Evolutionary conservation across 2,329 filamentous ascomycete genomes (phyloP).

Genomic region (Knufia petricola): DNA sequence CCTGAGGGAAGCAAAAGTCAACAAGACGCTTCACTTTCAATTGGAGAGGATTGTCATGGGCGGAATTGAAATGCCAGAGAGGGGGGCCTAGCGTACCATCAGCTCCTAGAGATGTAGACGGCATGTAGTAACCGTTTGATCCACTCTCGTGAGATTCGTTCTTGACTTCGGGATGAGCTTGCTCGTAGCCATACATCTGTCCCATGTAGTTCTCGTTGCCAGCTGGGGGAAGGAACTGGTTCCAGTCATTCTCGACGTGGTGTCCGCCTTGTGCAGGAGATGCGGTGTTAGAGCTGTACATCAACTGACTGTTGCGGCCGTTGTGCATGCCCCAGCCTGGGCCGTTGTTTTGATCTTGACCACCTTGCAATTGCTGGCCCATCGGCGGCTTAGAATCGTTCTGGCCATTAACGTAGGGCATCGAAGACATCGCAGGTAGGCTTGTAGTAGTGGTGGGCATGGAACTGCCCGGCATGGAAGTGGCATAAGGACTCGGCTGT

Average conservation of each 20-base stretch:
- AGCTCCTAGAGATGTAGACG: conserved; percentile 38
- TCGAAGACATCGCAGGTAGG: conserved; percentile 17
- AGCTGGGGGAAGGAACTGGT: conserved; percentile 68
- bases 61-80: conserved; percentile 39
- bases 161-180: conserved; percentile 52
- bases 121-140: conserved; percentile 40
- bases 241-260: conserved; percentile 58
- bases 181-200: conserved; percentile 58
- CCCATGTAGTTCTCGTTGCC: conserved; percentile 57
- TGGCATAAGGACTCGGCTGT: conserved; percentile 21
- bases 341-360: conserved; percentile 17
- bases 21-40: conserved; percentile 38
- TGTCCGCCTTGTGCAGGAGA: conserved; percentile 27
- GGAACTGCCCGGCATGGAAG: conserved; percentile 19
- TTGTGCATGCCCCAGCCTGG: conserved; percentile 36
- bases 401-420: conserved; percentile 20
- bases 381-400: conserved; percentile 17
- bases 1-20: conserved; percentile 48
- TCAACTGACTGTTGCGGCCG: conserved; percentile 31
- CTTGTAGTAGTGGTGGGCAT: conserved; percentile 18
- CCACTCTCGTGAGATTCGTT: conserved; percentile 39
- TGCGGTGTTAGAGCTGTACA: conserved; percentile 21
- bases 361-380: conserved; percentile 18
- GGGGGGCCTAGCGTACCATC: conserved; percentile 37
- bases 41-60: conserved; percentile 42